Evolutionary conservation across 805 yeast species (phyloP).

Genomic region (Brettanomyces anomalus): DNA sequence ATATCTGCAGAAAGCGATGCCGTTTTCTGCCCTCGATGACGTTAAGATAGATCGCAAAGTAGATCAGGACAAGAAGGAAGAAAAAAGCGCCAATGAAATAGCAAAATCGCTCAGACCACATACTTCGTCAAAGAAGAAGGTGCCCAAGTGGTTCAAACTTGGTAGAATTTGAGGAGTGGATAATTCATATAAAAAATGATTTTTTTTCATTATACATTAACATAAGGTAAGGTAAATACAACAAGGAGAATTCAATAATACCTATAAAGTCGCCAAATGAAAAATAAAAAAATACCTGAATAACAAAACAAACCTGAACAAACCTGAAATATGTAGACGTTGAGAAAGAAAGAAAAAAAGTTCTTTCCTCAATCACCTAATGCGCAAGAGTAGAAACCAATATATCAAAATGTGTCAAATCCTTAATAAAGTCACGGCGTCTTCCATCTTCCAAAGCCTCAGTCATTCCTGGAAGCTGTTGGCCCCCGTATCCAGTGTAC

Average conservation of each 20-base stretch:
- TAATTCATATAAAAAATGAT: neutral
- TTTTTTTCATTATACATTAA: neutral
- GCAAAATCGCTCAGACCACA: neutral
- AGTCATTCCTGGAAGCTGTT: slow-evolving; percentile 43
- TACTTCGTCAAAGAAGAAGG: slow-evolving; percentile 8
- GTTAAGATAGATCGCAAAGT: slow-evolving; percentile 12
- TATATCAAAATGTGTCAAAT: slow-evolving; percentile 8
- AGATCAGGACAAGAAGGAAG: slow-evolving; percentile 4
- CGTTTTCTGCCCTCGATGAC: slow-evolving; percentile 18
- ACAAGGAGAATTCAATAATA: too few species aligned
- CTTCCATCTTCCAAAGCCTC: slow-evolving; percentile 46
- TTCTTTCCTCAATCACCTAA: too few species aligned
- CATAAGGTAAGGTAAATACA: too few species aligned
- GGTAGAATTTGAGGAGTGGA: slow-evolving; percentile 16
- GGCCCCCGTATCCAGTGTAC: slow-evolving; percentile 54
- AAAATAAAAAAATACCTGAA: too few species aligned
- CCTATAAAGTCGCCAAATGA: too few species aligned
- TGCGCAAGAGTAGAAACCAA: slow-evolving; percentile 3
- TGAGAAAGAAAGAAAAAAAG: too few species aligned
- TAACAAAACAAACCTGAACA: too few species aligned
- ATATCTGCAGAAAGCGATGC: slow-evolving; percentile 16
- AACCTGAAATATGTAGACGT: too few species aligned
- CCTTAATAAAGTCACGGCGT: slow-evolving; percentile 23
- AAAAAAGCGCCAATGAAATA: slow-evolving; percentile 1
- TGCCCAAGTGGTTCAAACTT: slow-evolving; percentile 27